Evolutionary conservation across 768 basidiomycete genomes (phyloP), one percentile per base, ranked within the genome.

Genomic region (Macrocybe gigantea): DNA sequence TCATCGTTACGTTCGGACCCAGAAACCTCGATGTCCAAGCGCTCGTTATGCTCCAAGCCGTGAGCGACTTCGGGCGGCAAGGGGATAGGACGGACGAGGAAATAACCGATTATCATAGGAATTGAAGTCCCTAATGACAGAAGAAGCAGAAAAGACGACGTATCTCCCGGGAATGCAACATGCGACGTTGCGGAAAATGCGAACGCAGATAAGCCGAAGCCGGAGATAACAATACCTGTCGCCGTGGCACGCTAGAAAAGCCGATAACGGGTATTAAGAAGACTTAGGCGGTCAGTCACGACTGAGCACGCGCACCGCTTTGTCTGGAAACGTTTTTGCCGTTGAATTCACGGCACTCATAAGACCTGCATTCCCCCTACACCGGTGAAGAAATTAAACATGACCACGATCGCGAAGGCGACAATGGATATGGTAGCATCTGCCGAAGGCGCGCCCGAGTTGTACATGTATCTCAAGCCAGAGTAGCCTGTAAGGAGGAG

Each of bases 171-270:
- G 57, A 82, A 94, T 38, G 83, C 61, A 0, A 77, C 57, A 48
- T 85, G 83, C 0, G 90, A 82, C 34, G 94, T 66, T 1, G 82
- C 75, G 9, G 89, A 88, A 66, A 94, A 96, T 52, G 88, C 72
- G 71, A 95, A 95, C 0, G 93, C 93, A 0, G 90, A 93, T 11
- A 97, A 78, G 0, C 93, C 93, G 53, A 90, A 93, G 32, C 90
- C 93, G 0, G 90, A 89, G 13, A 93, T 65, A 33, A 93, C 91
- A 7, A 91, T 61, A 1, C 85, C 85, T 0, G 86, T 89, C 7
- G 82, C 78, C 0, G 82, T 82, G 8, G 84, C 91, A 13, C 91
- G 75, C 85, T 90, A 47, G 11, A 38, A 38, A 38, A 14, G 14
- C 11, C 14, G 36, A 14, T n/a, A 11, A 43, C 32, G 38, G 41